These are phyloP conservation scores for Schizophyllum amplum DNA, from an alignment of 1,284 basidiomycete species.

Conservation along the genomic window DNA sequence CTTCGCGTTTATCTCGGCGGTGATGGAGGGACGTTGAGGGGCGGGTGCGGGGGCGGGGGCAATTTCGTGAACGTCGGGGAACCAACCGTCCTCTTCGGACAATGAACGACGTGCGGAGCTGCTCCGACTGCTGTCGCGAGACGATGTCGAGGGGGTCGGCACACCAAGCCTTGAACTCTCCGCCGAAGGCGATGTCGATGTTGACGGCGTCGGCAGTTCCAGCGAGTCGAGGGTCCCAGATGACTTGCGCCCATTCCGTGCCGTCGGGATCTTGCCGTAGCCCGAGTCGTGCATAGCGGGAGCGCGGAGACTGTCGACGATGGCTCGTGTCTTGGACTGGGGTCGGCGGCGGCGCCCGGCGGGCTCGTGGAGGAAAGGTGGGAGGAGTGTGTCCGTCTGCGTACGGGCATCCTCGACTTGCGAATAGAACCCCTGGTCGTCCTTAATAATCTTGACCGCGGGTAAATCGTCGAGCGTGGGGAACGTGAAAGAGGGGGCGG, in stretches of 20 bases:
- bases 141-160: constrained; percentile 18
- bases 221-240: neutral
- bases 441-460: constrained; percentile 30
- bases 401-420: constrained; percentile 20
- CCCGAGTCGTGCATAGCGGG: constrained; percentile 4
- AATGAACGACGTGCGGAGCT: constrained; percentile 14
- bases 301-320: constrained; percentile 35
- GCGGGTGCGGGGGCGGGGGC: constrained; percentile 14
- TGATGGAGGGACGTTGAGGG: constrained; percentile 10
- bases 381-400: constrained; percentile 22
- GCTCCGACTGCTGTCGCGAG: constrained; percentile 12
- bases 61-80: constrained; percentile 17
- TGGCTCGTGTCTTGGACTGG: constrained; percentile 36
- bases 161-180: constrained; percentile 6
- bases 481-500: constrained; percentile 15
- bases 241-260: neutral
- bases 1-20: constrained; percentile 17
- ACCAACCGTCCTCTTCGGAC: constrained; percentile 31
- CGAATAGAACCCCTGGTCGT: constrained; percentile 33
- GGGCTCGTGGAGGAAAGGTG: constrained; percentile 32
- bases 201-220: constrained; percentile 17
- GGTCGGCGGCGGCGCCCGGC: constrained; percentile 25
- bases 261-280: neutral
- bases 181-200: constrained; percentile 14
- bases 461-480: constrained; percentile 15